Conservation (phyloP, 345 rosid species). For the Salix dunnii region DNA sequence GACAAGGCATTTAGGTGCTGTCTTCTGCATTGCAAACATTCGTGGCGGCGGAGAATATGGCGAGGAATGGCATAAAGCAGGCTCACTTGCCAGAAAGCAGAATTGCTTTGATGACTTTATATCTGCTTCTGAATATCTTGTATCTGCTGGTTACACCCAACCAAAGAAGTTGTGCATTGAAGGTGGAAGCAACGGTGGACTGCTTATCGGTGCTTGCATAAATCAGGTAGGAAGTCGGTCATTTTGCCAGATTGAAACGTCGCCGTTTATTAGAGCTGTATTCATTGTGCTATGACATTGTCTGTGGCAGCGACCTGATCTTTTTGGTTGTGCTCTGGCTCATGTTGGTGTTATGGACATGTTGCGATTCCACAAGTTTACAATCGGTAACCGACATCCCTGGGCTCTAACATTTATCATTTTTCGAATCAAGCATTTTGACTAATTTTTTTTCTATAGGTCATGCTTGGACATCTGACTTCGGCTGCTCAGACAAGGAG, state of each 20-base stretch:
- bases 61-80: constrained; percentile 94
- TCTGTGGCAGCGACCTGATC: constrained; percentile 77
- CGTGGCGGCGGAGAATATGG: constrained; percentile 99
- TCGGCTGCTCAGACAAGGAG: constrained; percentile 79
- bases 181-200: constrained; percentile 96
- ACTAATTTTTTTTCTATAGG: constrained; percentile 37
- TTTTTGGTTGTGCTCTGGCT: constrained; percentile 94
- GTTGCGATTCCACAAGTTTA: constrained; percentile 91
- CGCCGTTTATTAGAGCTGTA: not conserved
- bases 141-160: constrained; percentile 73
- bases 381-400: constrained; percentile 54
- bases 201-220: constrained; percentile 86
- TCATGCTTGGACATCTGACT: constrained; percentile 94
- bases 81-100: constrained; percentile 73
- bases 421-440: constrained; percentile 1
- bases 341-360: constrained; percentile 99
- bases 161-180: constrained; percentile 76
- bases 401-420: not conserved
- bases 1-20: constrained; percentile 65
- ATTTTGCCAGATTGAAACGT: constrained; percentile 9
- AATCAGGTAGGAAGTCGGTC: constrained; percentile 61
- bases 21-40: constrained; percentile 74
- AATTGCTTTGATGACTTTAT: constrained; percentile 90
- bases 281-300: not conserved
- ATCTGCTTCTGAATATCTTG: constrained; percentile 64